These are phyloP conservation scores for Leptographium wingfieldii DNA, from an alignment of 2,329 filamentous ascomycete genomes.

Conservation along the genomic window DNA sequence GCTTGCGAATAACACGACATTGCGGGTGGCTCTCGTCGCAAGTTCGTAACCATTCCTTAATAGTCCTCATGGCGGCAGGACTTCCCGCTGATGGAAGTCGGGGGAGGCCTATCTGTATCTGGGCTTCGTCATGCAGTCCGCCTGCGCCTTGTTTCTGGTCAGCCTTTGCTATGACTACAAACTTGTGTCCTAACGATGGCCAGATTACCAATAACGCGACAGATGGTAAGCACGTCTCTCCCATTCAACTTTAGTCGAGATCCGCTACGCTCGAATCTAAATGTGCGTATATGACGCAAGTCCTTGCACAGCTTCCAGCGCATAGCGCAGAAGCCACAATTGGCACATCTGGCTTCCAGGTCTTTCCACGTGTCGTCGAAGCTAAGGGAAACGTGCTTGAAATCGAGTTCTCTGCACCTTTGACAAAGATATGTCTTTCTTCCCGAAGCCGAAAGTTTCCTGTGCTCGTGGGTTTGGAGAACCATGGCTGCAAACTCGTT, in stretches of 20 bases:
- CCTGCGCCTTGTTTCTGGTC: background rate
- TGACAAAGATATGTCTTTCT: background rate
- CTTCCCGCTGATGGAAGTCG: constrained; percentile 5
- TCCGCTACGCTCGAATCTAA: background rate
- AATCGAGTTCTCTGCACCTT: background rate
- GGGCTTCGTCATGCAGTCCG: background rate
- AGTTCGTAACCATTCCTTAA: constrained; percentile 9
- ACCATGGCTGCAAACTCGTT: background rate
- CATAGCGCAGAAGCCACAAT: background rate
- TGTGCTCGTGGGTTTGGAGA: background rate
- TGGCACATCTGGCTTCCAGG: background rate
- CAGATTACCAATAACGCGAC: background rate
- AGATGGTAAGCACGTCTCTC: background rate
- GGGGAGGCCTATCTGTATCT: constrained; percentile 10
- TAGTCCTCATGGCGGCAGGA: constrained; percentile 3
- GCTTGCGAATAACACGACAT: background rate
- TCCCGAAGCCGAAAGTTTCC: background rate
- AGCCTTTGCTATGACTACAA: background rate
- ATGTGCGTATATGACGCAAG: background rate
- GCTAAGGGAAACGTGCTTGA: background rate
- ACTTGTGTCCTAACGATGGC: background rate
- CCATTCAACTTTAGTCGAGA: background rate
- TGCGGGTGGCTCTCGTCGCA: constrained; percentile 8
- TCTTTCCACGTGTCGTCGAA: background rate
- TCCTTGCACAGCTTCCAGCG: background rate